Evolutionary conservation across 2,329 filamentous ascomycete genomes (phyloP).

Genomic region (Stemphylium beticola): DNA sequence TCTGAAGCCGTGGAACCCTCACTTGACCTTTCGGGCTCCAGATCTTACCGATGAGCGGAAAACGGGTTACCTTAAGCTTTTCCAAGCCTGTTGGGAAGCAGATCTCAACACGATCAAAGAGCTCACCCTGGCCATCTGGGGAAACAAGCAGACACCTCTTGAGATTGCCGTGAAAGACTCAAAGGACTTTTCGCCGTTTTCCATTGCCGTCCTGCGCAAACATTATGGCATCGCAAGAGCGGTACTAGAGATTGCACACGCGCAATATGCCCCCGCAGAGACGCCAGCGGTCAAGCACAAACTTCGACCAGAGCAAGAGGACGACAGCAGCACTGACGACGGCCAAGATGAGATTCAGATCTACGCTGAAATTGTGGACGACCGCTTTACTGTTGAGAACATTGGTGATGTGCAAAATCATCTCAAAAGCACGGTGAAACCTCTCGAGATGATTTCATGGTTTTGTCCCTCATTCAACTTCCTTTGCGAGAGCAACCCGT

Average conservation of each 20-base stretch:
- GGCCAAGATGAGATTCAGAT: conserved; percentile 44
- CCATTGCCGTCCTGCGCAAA: conserved; percentile 69
- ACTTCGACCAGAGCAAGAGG: conserved; percentile 51
- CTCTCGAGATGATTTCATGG: conserved; percentile 59
- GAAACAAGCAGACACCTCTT: conserved; percentile 61
- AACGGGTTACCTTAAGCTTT: conserved; percentile 69
- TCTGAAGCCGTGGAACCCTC: conserved; percentile 20
- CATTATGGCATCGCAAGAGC: conserved; percentile 68
- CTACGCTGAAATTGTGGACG: conserved; percentile 63
- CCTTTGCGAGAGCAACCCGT: conserved; percentile 6
- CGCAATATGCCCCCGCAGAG: conserved; percentile 69
- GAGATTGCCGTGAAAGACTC: conserved; percentile 66
- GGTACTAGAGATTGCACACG: conserved; percentile 72
- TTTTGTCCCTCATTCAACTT: conserved; percentile 16
- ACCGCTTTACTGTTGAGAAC: conserved; percentile 76
- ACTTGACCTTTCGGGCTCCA: conserved; percentile 53
- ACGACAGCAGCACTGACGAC: conserved; percentile 38
- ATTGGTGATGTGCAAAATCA: conserved; percentile 72
- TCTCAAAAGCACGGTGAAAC: conserved; percentile 68
- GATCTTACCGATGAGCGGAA: conserved; percentile 61
- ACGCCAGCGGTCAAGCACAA: conserved; percentile 52
- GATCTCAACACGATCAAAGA: conserved; percentile 70
- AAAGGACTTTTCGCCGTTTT: conserved; percentile 65
- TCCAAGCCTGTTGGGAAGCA: conserved; percentile 76
- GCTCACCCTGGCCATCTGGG: conserved; percentile 67